Evolutionary conservation across 2,329 filamentous ascomycete genomes (phyloP), one percentile per base, ranked within the genome.

Genomic region (Pseudohalonectria lignicola): DNA sequence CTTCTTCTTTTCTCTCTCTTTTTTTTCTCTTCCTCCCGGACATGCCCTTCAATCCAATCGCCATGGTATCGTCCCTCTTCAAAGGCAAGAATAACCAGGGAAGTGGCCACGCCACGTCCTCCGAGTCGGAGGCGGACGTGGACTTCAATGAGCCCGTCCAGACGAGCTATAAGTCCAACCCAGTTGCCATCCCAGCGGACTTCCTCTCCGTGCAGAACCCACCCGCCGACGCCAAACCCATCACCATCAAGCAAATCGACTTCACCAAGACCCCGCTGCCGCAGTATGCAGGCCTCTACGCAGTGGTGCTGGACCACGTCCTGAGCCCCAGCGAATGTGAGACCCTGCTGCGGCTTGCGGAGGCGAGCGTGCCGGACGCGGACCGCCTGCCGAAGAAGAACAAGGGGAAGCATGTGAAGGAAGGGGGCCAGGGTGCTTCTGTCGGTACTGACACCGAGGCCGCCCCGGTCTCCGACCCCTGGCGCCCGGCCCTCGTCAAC

Each of bases 401-500:
- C 8, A 31, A 31, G n/a, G 16, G 25, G 16, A 36, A 16, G 3
- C 43, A 41, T 26, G 50, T 23, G 18, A 26, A 17, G 2, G 25
- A 34, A 10, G 42, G 47, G 1, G 39, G 35, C 2, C 39, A 45
- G 7, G 42, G 52, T 12, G 36, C 34, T 2, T 41, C 59, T 49
- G 42, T 55, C 20, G 19, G 15, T 31, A 18, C 62, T 13, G n/a
- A 12, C 4, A 9, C 12, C 4, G 35, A 29, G 4, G n/a, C 13
- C 3, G 3, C 11, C n/a, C 16, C 17, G 11, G 25, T 29, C 10
- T 30, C 12, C 3, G 26, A 37, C 26, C 35, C 35, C 2, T 90
- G 84, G 85, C 64, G 68, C 36, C 72, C 75, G 2, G 85, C 84
- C 0, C 67, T 85, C 55, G 67, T 88, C 41, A 82, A 82, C 51